Base-by-base conservation (phyloP, 2,329 filamentous ascomycete species). In the Cladosporium austrohemisphaericum region DNA sequence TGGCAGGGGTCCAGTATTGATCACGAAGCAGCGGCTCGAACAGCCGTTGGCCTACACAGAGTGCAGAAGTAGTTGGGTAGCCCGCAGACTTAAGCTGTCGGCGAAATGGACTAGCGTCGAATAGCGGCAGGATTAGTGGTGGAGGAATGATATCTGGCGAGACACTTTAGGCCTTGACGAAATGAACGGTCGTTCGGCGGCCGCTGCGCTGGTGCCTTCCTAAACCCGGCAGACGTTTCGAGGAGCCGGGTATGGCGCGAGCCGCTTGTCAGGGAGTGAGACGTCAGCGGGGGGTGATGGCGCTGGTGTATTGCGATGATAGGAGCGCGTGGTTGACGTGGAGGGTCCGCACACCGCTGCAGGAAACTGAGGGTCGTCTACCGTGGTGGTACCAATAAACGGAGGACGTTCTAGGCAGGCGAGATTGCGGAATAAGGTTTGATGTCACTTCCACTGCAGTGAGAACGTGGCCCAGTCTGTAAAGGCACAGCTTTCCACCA, bases 191-290 rank as follows among this genome's bases (percentile, higher is more conserved):
- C 57, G 55, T 57, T 37, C 45, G 31, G 54, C 53, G 57, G 47
- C 55, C 53, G 52, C 45, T 48, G 54, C 48, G 52, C 43, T 54
- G 51, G 49, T 50, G 33, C 48, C 40, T 56, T 51, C 51, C 50
- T 47, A 49, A 48, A 55, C 46, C 50, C 53, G 51, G 48, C 47
- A 52, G 37, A 52, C 35, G 55, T 55, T 52, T 50, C 44, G 32
- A 40, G 45, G 43, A 48, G 28, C 46, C 55, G 53, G 54, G 44
- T 52, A 52, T 54, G 57, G 57, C 56, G 59, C 55, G 52, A 54
- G 52, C 56, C 54, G 59, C 55, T 33, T 51, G 51, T 49, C 51
- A 54, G 48, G 48, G 31, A 47, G 51, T 52, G 43, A 50, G 50
- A 47, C 43, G 54, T 53, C 55, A 55, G 52, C 54, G 54, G 51